Evolutionary conservation across 192 early-diverging fungal species (phyloP).

Genomic region (Obelidium mucronatum): DNA sequence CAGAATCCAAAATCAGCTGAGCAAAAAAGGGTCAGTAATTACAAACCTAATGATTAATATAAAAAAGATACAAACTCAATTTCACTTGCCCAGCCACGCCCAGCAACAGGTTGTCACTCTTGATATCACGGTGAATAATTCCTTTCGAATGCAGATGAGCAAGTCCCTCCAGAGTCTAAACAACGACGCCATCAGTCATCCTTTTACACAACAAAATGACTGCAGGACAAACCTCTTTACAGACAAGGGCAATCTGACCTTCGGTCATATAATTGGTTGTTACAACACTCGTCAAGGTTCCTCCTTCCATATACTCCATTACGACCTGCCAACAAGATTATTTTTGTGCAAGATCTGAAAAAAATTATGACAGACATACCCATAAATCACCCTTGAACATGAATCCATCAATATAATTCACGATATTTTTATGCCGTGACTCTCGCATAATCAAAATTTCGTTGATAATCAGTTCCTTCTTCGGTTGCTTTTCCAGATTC

Average conservation of each 20-base stretch:
- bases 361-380: slow-evolving; percentile 47
- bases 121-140: slow-evolving; percentile 79
- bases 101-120: slow-evolving; percentile 70
- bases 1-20: slow-evolving; percentile 95
- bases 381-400: slow-evolving; percentile 80
- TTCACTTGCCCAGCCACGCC: slow-evolving; percentile 82
- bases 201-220: not conserved
- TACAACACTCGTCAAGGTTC: slow-evolving; percentile 83
- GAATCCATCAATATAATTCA: slow-evolving; percentile 84
- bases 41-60: not conserved
- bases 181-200: not conserved
- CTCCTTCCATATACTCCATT: slow-evolving; percentile 94
- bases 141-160: slow-evolving; percentile 68
- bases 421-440: slow-evolving; percentile 73
- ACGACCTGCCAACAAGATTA: slow-evolving; percentile 63
- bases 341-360: not conserved
- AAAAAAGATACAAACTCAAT: slow-evolving; percentile 46
- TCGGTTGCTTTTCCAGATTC: slow-evolving; percentile 94
- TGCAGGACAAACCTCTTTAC: slow-evolving; percentile 71
- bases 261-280: slow-evolving; percentile 85
- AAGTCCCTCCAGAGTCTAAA: slow-evolving; percentile 65
- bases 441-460: slow-evolving; percentile 70
- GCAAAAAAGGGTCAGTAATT: slow-evolving; percentile 24
- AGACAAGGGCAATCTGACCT: slow-evolving; percentile 92
- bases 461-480: slow-evolving; percentile 95